Percentiles rank a stretch among this genome's conserved stretches.
Conservation (phyloP, 352 stramenopile species). For the Phytophthora nicotianae region DNA sequence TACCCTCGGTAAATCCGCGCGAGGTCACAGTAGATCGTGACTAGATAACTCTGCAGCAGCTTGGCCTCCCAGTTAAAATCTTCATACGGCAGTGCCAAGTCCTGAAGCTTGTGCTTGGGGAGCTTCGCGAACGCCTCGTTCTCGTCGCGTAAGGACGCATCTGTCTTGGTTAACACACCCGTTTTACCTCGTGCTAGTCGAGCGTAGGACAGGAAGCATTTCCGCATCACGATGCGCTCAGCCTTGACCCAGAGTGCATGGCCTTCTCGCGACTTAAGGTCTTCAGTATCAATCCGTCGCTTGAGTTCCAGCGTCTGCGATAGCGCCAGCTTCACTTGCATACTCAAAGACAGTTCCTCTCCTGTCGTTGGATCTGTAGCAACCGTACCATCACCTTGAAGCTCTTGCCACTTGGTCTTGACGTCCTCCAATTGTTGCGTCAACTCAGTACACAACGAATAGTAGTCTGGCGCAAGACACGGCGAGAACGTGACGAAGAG, state of each 20-base stretch:
- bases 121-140: slow-evolving; percentile 70
- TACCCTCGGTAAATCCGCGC: slow-evolving; percentile 79
- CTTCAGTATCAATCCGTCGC: slow-evolving; percentile 59
- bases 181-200: slow-evolving; percentile 65
- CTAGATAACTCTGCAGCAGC: slow-evolving; percentile 72
- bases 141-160: slow-evolving; percentile 46
- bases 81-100: slow-evolving; percentile 64
- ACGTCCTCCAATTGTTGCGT: slow-evolving; percentile 56
- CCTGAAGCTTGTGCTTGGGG: slow-evolving; percentile 49
- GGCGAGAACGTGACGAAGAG: slow-evolving; percentile 72
- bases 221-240: slow-evolving; percentile 72
- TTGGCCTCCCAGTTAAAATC: slow-evolving; percentile 76
- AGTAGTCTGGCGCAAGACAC: slow-evolving; percentile 54
- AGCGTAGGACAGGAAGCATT: slow-evolving; percentile 79
- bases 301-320: slow-evolving; percentile 81
- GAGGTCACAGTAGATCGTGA: slow-evolving; percentile 74
- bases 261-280: slow-evolving; percentile 62
- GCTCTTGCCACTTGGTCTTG: slow-evolving; percentile 69
- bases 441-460: slow-evolving; percentile 54
- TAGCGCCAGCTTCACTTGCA: slow-evolving; percentile 73
- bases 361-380: slow-evolving; percentile 8
- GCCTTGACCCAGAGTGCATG: slow-evolving; percentile 76
- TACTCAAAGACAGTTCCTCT: slow-evolving; percentile 44
- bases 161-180: slow-evolving; percentile 59
- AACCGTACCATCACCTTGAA: slow-evolving; percentile 34